Evolutionary conservation across 75 land plant genomes (phyloP), one percentile per base, ranked within the genome.

Genomic region (Pinus taeda): DNA sequence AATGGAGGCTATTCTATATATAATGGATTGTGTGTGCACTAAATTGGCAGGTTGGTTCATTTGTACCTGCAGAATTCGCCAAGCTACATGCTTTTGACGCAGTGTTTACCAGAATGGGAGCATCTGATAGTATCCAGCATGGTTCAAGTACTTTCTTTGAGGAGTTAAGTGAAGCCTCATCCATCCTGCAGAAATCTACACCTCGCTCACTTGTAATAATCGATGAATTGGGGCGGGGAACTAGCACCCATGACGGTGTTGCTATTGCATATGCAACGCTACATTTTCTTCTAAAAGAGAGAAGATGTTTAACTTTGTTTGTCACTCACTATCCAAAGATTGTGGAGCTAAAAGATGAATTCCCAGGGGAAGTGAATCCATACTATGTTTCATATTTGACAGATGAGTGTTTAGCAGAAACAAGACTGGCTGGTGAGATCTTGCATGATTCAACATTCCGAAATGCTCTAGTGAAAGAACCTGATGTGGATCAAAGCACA

Each of bases 191-290:
- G 4, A 81, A 81, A 20, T 91, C 93, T 74, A 85, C 99, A 13
- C 66, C 88, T 20, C 78, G 79, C 30, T 97, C 99, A 2, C 79
- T 97, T 53, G 98, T 92, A 30, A 92, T 97, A 49, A 89, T 97
- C 64, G 99, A 97, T 82, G 99, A 97, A 72, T 90, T 97, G 73
- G 99, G 99, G 3, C 83, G 99, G 75, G 99, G 99, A 67, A 97
- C 99, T 63, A 94, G 98, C 83, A 97, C 99, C 24, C 93, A 97
- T 85, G 99, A 97, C 79, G 99, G 99, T 49, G 95, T 92, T 56
- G 99, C 98, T 33, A 88, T 97, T 79, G 99, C 99, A 63, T 92
- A 90, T 91, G 95, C 97, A n/a, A 87, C 99, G 22, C 76, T 97
- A 71, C 89, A 94, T 49, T 66, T 92, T 81, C 81, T 97, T 57